These are phyloP conservation scores for Phytopythium oedochilum DNA, from an alignment of 352 stramenopile genomes.

Conservation along the genomic window DNA sequence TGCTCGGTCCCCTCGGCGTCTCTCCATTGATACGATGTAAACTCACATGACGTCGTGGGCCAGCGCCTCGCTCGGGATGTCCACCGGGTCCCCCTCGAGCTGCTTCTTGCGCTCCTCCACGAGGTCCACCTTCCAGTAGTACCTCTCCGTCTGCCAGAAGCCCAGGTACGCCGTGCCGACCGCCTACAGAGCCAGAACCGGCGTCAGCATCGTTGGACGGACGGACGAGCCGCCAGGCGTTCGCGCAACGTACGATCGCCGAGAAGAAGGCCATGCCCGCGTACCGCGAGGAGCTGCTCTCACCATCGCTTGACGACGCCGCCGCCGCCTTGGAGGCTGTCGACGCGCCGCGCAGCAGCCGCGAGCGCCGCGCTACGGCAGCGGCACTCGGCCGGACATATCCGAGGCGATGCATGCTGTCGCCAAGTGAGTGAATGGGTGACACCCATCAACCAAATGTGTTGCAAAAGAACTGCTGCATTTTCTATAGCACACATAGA, in stretches of 20 bases:
- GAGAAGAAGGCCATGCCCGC: conserved; percentile 84
- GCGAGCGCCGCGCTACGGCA: conserved; percentile 12
- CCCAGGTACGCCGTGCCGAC: conserved; percentile 73
- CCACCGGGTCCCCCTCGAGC: conserved; percentile 49
- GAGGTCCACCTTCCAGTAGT: conserved; percentile 88
- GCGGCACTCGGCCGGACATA: not conserved
- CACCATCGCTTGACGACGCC: conserved; percentile 14
- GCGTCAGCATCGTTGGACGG: not conserved
- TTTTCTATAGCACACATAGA: not conserved
- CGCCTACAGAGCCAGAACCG: conserved; percentile 20
- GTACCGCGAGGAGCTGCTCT: conserved; percentile 75
- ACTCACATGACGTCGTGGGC: conserved; percentile 51
- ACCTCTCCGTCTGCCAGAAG: conserved; percentile 82
- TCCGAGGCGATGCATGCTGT: conserved; percentile 3
- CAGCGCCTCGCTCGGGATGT: conserved; percentile 56
- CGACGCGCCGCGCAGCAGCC: conserved; percentile 8
- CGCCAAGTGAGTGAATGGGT: no score
- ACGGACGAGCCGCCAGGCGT: no score
- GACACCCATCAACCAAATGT: not conserved
- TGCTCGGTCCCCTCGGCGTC: no score
- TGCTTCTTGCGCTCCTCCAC: conserved; percentile 82
- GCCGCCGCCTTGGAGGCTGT: not conserved
- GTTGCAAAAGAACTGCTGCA: not conserved
- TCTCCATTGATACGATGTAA: no score
- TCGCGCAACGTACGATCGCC: conserved; percentile 47